These are phyloP conservation scores for Ettlia oleoabundans DNA, from an alignment of 139 green algal genomes.

Conservation along the genomic window DNA sequence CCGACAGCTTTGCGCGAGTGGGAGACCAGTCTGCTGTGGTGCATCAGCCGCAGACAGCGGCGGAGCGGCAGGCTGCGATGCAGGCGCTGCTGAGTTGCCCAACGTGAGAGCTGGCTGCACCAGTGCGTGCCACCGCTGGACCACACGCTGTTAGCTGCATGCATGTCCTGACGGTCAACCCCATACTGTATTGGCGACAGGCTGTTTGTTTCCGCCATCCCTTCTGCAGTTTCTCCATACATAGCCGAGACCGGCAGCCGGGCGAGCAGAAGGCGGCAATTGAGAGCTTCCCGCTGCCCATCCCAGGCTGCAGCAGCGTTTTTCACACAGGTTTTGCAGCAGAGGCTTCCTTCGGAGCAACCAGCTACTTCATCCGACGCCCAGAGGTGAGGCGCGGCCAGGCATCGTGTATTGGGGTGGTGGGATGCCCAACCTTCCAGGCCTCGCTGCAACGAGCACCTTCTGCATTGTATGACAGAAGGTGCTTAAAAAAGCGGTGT, in stretches of 20 bases:
- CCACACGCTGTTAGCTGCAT: too few relatives aligned
- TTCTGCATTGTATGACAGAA: too few relatives aligned
- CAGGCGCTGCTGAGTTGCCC: slow-evolving; percentile 80
- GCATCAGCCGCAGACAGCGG: slow-evolving; percentile 56
- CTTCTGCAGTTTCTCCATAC: slow-evolving; percentile 83
- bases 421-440: too few relatives aligned
- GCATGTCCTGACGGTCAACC: too few relatives aligned
- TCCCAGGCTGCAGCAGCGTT: slow-evolving; percentile 53
- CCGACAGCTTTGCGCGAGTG: slow-evolving; percentile 55
- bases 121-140: too few relatives aligned
- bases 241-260: slow-evolving; percentile 40
- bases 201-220: too few relatives aligned
- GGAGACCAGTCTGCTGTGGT: slow-evolving; percentile 58
- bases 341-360: slow-evolving; percentile 67
- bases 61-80: slow-evolving; percentile 58
- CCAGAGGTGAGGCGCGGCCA: slow-evolving; percentile 11
- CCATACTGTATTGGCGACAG: too few relatives aligned
- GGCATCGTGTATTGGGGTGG: too few relatives aligned
- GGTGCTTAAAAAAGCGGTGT: too few relatives aligned
- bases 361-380: slow-evolving; percentile 67
- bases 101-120: too few relatives aligned
- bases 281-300: slow-evolving; percentile 60
- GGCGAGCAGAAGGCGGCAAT: slow-evolving; percentile 67
- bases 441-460: too few relatives aligned
- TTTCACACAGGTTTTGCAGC: slow-evolving; percentile 66